These are phyloP conservation scores for Sporothrix schenckii DNA, from an alignment of 2,329 filamentous ascomycete genomes.

Conservation along the genomic window DNA sequence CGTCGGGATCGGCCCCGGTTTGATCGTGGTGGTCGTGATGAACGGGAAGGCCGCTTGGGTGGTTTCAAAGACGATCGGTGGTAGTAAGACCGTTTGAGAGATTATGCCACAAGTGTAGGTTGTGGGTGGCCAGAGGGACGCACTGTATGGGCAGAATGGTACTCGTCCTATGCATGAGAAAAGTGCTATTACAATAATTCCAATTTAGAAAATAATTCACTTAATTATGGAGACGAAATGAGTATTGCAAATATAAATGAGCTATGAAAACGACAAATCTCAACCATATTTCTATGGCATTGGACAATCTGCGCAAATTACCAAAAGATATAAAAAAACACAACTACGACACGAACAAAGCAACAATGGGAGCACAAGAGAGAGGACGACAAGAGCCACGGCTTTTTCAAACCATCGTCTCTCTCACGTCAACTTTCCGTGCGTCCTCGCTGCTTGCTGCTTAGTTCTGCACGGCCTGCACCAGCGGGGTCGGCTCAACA, in stretches of 20 bases:
- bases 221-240: not conserved
- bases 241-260: not conserved
- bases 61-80: conserved; percentile 21
- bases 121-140: not conserved
- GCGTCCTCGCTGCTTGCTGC: not conserved
- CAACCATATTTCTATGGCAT: conserved; percentile 2
- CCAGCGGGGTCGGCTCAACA: conserved; percentile 70
- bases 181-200: not conserved
- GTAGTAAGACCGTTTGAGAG: not conserved
- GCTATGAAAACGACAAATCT: conserved; percentile 13
- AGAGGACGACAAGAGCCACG: not conserved
- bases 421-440: not conserved
- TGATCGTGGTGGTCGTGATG: not conserved
- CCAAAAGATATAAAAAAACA: not conserved
- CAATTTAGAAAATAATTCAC: not conserved
- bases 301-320: not conserved
- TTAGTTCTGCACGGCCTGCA: conserved; percentile 41
- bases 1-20: not conserved
- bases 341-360: too few species aligned
- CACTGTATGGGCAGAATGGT: not conserved
- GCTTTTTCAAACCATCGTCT: not conserved
- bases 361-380: not conserved
- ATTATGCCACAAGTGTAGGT: too few species aligned
- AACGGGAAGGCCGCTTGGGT: conserved; percentile 31
- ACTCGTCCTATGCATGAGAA: not conserved